Conservation (phyloP, 2,329 filamentous ascomycete species). For the Neodidymelliopsis sp. region DNA sequence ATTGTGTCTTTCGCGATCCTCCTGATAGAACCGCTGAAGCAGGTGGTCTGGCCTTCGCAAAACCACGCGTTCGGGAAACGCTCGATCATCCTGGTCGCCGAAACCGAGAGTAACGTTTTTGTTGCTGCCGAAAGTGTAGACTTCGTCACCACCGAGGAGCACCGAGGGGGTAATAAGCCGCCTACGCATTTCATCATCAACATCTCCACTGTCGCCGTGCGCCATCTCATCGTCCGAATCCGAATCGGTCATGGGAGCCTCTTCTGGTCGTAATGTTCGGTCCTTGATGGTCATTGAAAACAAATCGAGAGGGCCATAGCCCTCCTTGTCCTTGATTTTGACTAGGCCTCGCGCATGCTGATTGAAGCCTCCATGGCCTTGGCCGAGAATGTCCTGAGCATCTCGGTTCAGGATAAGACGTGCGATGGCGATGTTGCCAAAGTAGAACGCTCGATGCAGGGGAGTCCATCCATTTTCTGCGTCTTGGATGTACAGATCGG, state of each 20-base stretch:
- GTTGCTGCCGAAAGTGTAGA: conserved; percentile 95
- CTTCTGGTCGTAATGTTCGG: conserved; percentile 64
- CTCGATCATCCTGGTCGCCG: conserved; percentile 93
- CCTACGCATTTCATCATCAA: conserved; percentile 41
- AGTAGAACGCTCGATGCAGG: conserved; percentile 87
- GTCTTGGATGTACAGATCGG: conserved; percentile 89
- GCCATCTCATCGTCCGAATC: conserved; percentile 59
- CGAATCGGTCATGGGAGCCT: conserved; percentile 53
- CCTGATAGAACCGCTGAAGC: conserved; percentile 74
- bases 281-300: conserved; percentile 87
- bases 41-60: conserved; percentile 80
- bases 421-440: conserved; percentile 86
- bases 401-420: conserved; percentile 83
- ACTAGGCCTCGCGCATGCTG: conserved; percentile 77
- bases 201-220: conserved; percentile 53
- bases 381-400: conserved; percentile 68
- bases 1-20: conserved; percentile 63
- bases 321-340: conserved; percentile 95
- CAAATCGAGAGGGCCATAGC: conserved; percentile 91
- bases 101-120: conserved; percentile 92
- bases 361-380: conserved; percentile 64
- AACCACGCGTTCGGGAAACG: conserved; percentile 85
- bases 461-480: conserved; percentile 95
- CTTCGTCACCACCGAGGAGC: conserved; percentile 74
- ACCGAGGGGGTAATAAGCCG: conserved; percentile 38